Conservation (phyloP, 225 moss, liverwort and hornwort genomes). For the Physcomitrium patens region DNA sequence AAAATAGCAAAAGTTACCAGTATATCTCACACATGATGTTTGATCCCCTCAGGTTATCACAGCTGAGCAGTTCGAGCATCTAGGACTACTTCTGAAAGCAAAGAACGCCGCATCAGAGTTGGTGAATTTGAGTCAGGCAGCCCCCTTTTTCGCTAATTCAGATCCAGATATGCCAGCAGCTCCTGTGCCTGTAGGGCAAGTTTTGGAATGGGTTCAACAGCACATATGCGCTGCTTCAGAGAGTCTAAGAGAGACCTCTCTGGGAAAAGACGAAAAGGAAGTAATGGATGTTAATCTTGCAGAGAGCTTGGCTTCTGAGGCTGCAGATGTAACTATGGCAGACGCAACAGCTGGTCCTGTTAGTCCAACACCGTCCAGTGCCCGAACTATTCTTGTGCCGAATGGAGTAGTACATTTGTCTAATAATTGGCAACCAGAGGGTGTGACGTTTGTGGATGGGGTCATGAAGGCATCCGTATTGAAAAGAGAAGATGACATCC, state of each 20-base stretch:
- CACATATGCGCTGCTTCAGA: constrained; percentile 83
- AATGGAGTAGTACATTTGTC: constrained; percentile 69
- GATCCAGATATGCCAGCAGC: constrained; percentile 99
- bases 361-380: constrained; percentile 59
- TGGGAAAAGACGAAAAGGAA: constrained; percentile 51
- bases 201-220: constrained; percentile 86
- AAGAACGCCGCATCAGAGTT: constrained; percentile 65
- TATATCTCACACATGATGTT: constrained; percentile 15
- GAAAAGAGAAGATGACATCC: constrained; percentile 81
- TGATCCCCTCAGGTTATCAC: constrained; percentile 71
- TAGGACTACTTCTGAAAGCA: constrained; percentile 84
- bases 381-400: constrained; percentile 60
- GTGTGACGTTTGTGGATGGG: constrained; percentile 88
- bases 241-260: constrained; percentile 42
- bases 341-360: constrained; percentile 60
- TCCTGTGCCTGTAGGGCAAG: constrained; percentile 80
- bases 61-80: constrained; percentile 85
- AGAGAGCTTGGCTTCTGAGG: constrained; percentile 59
- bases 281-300: constrained; percentile 33
- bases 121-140: constrained; percentile 80
- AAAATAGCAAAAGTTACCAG: neutral
- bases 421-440: constrained; percentile 88
- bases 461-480: constrained; percentile 80
- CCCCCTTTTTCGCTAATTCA: constrained; percentile 94
- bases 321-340: constrained; percentile 85